phyloP scores from a whole-genome alignment of 768 basidiomycete species.

The Amanita pallidorosea region DNA sequence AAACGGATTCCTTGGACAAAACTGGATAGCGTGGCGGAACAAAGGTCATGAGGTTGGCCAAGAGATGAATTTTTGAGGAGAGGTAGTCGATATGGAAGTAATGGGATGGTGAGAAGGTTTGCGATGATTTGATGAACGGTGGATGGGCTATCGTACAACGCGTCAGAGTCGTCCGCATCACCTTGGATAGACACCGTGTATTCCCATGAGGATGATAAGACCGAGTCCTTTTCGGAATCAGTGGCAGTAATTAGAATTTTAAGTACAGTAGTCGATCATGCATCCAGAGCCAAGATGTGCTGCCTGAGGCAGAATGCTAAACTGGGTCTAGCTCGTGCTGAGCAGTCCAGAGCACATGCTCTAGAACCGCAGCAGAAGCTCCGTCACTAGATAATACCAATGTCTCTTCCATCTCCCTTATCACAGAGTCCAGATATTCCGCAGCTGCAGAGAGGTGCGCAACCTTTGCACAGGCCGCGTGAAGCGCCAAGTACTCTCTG shows the following conservation, averaged over 20 bases:
- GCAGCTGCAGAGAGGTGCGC: constrained; percentile 24
- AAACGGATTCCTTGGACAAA: constrained; percentile 33
- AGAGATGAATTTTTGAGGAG: constrained; percentile 46
- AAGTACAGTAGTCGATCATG: too few relatives aligned
- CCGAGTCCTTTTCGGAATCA: too few relatives aligned
- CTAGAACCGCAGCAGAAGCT: constrained; percentile 8
- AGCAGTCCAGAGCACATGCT: constrained; percentile 4
- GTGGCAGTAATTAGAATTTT: too few relatives aligned
- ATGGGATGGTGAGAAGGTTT: constrained; percentile 58
- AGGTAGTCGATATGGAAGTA: constrained; percentile 70
- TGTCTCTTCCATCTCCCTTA: constrained; percentile 14
- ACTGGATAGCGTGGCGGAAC: constrained; percentile 47
- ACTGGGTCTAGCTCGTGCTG: neutral
- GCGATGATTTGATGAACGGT: constrained; percentile 33
- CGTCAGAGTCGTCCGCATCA: neutral
- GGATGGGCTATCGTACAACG: constrained; percentile 34
- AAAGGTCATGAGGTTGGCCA: constrained; percentile 66
- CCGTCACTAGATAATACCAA: constrained; percentile 11
- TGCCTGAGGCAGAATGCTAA: neutral
- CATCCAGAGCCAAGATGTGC: too few relatives aligned
- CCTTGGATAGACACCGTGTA: too few relatives aligned
- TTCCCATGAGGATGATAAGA: too few relatives aligned
- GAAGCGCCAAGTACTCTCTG: constrained; percentile 17
- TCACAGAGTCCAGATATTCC: constrained; percentile 17
- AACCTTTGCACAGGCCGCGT: constrained; percentile 24